Evolutionary conservation across 1,284 basidiomycete genomes (phyloP).

Genomic region (Anthracocystis walkeri): DNA sequence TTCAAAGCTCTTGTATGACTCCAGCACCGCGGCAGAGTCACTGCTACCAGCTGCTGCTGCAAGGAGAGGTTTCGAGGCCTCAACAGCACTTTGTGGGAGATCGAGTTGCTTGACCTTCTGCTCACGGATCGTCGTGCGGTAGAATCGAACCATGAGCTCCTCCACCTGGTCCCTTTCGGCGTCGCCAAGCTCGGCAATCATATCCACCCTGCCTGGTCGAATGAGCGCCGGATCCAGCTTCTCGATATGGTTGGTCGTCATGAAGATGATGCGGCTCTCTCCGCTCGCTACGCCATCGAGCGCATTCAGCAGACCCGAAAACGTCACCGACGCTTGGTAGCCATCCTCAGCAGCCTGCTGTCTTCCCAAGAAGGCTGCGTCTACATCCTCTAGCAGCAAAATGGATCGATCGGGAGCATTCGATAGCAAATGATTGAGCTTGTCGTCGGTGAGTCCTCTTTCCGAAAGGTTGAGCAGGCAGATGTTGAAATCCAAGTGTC

Average conservation of each 20-base stretch:
- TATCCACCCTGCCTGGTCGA: slow-evolving; percentile 91
- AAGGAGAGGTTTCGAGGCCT: slow-evolving; percentile 28
- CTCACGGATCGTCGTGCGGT: slow-evolving; percentile 70
- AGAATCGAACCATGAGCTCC: slow-evolving; percentile 86
- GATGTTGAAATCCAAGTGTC: slow-evolving; percentile 88
- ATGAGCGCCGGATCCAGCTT: slow-evolving; percentile 85
- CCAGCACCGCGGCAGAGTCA: slow-evolving; percentile 4
- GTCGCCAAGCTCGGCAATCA: slow-evolving; percentile 86
- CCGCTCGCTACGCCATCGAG: slow-evolving; percentile 97
- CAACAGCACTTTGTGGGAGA: slow-evolving; percentile 16
- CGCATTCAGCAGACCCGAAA: slow-evolving; percentile 96
- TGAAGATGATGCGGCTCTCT: slow-evolving; percentile 91
- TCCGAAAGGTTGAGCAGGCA: slow-evolving; percentile 96
- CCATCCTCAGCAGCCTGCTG: slow-evolving; percentile 58
- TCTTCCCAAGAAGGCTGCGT: slow-evolving; percentile 85
- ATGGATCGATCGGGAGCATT: slow-evolving; percentile 93
- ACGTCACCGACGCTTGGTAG: slow-evolving; percentile 80
- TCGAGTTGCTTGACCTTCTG: slow-evolving; percentile 24
- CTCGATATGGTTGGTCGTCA: slow-evolving; percentile 95
- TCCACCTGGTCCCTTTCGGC: slow-evolving; percentile 85
- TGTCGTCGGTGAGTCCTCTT: slow-evolving; percentile 95
- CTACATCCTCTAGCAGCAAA: slow-evolving; percentile 94
- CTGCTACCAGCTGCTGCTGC: slow-evolving; percentile 11
- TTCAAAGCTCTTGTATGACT: slow-evolving; percentile 31
- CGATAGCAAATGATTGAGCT: slow-evolving; percentile 90